These are phyloP conservation scores for Labyrinthula sp. DNA, from an alignment of 352 stramenopile genomes.

Conservation along the genomic window DNA sequence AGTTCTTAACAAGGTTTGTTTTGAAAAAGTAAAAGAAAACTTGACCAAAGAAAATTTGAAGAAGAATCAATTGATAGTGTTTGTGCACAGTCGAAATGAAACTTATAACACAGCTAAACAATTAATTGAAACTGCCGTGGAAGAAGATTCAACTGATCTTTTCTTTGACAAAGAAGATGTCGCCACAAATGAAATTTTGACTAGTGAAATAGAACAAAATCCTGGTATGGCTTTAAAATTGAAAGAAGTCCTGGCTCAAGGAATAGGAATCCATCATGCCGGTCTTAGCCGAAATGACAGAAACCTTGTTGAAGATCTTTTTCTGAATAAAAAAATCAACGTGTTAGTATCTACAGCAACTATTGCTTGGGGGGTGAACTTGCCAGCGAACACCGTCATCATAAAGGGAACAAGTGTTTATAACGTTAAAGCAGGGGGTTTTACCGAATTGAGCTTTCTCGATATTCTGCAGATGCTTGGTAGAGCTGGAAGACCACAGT, in stretches of 20 bases:
- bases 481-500: constrained; percentile 88
- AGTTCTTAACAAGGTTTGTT: constrained; percentile 99
- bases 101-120: constrained; percentile 85
- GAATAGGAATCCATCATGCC: constrained; percentile 97
- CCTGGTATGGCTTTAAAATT: constrained; percentile 85
- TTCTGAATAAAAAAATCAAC: constrained; percentile 79
- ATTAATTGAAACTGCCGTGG: constrained; percentile 43
- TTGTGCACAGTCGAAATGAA: constrained; percentile 94
- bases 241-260: constrained; percentile 90
- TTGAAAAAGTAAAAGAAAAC: constrained; percentile 64
- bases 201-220: constrained; percentile 64
- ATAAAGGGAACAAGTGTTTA: constrained; percentile 99
- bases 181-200: constrained; percentile 62
- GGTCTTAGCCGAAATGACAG: constrained; percentile 87
- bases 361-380: constrained; percentile 97
- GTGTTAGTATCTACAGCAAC: constrained; percentile 94
- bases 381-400: constrained; percentile 97
- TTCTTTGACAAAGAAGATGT: constrained; percentile 39
- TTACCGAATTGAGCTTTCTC: constrained; percentile 87
- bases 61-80: constrained; percentile 96
- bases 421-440: constrained; percentile 84
- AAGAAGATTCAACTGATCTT: constrained; percentile 24
- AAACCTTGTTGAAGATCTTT: constrained; percentile 93
- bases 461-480: constrained; percentile 99
- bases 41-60: constrained; percentile 71